Percentiles rank a stretch among this genome's conserved stretches.
Conservation (phyloP, 2,329 filamentous ascomycete species). For the Fusarium penzigii region DNA sequence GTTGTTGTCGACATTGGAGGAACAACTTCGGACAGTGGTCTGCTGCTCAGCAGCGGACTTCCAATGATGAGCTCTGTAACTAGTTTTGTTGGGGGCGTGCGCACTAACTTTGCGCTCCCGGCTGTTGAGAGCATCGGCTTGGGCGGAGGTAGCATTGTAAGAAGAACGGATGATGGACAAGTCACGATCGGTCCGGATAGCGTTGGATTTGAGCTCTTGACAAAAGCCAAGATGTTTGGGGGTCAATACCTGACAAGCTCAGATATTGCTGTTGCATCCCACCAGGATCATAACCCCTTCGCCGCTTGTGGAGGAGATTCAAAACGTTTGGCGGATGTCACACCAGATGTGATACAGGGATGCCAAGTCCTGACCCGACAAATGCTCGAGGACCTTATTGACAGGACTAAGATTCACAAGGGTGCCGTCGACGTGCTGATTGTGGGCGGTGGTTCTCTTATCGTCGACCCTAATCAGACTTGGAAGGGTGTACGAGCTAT, state of each 20-base stretch:
- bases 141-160: slow-evolving; percentile 46
- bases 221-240: slow-evolving; percentile 49
- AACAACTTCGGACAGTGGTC: slow-evolving; percentile 55
- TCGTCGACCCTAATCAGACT: slow-evolving; percentile 39
- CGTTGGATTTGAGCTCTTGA: slow-evolving; percentile 48
- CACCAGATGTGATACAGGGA: slow-evolving; percentile 29
- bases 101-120: slow-evolving; percentile 15
- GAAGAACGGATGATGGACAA: slow-evolving; percentile 27
- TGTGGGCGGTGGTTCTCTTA: slow-evolving; percentile 44
- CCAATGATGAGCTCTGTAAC: slow-evolving; percentile 9
- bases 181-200: slow-evolving; percentile 51
- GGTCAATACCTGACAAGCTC: slow-evolving; percentile 50
- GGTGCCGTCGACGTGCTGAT: slow-evolving; percentile 31
- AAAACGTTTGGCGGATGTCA: not conserved
- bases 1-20: slow-evolving; percentile 56
- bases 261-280: slow-evolving; percentile 40
- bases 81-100: slow-evolving; percentile 7
- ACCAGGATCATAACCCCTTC: slow-evolving; percentile 39
- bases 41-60: slow-evolving; percentile 36
- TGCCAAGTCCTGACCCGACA: slow-evolving; percentile 38
- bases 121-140: slow-evolving; percentile 13
- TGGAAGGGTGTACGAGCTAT: slow-evolving; percentile 38
- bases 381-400: slow-evolving; percentile 34
- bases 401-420: slow-evolving; percentile 29
- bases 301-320: slow-evolving; percentile 1